These are phyloP conservation scores for Geotrichum fermentans DNA, from an alignment of 1,139 yeast species.

Conservation along the genomic window DNA sequence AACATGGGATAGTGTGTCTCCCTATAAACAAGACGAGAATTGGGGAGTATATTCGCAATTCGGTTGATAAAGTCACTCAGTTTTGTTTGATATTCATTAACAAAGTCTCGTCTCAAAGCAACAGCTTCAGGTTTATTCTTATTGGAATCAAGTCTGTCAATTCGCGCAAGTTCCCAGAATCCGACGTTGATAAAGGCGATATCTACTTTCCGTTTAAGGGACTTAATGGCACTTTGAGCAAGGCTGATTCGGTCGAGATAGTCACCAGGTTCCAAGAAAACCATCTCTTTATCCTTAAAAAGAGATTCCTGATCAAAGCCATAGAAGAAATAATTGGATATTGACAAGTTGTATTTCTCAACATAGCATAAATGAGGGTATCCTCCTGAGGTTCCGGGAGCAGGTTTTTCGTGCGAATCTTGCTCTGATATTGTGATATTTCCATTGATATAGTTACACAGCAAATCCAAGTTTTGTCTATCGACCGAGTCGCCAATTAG, in stretches of 20 bases:
- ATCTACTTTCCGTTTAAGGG: conserved; percentile 18
- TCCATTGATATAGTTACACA: conserved; percentile 19
- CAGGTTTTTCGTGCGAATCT: conserved; percentile 12
- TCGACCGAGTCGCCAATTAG: conserved; percentile 23
- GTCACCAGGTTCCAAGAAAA: conserved; percentile 20
- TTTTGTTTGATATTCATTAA: conserved; percentile 16
- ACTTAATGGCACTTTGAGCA: conserved; percentile 12
- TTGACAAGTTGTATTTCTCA: conserved; percentile 17
- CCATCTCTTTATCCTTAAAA: conserved; percentile 20
- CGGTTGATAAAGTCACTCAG: conserved; percentile 12
- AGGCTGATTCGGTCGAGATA: conserved; percentile 17
- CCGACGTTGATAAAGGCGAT: conserved; percentile 22
- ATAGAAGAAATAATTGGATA: conserved; percentile 22
- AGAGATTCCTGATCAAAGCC: conserved; percentile 21
- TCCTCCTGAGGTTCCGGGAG: conserved; percentile 14
- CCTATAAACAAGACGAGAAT: conserved; percentile 19
- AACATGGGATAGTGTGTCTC: conserved; percentile 21
- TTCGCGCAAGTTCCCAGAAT: conserved; percentile 23
- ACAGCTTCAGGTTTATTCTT: conserved; percentile 10
- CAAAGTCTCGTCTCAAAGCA: conserved; percentile 11
- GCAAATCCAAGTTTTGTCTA: conserved; percentile 18
- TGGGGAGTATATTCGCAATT: conserved; percentile 9
- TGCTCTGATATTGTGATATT: conserved; percentile 18
- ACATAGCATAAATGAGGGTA: conserved; percentile 21
- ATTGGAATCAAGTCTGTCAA: conserved; percentile 19